These are phyloP conservation scores for Coemansia sp. DNA, from an alignment of 192 early-diverging fungal species.

Conservation along the genomic window DNA sequence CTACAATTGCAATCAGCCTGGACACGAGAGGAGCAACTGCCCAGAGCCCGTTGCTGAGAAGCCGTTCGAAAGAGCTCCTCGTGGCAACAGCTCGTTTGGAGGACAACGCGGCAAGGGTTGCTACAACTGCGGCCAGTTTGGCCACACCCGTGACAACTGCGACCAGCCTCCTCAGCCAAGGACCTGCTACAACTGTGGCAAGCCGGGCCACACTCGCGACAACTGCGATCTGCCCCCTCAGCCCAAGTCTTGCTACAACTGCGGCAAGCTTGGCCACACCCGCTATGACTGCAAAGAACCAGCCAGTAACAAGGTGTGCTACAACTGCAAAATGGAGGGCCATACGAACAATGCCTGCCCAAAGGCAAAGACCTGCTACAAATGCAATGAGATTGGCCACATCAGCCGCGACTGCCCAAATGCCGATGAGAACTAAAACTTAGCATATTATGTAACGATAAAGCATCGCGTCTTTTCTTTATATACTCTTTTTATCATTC, in stretches of 20 bases:
- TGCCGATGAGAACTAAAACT: neutral
- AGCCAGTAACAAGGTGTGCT: conserved; percentile 48
- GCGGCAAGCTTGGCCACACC: conserved; percentile 53
- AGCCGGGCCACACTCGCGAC: conserved; percentile 49
- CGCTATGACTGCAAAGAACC: conserved; percentile 29
- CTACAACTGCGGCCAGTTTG: conserved; percentile 56
- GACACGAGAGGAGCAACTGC: conserved; percentile 57
- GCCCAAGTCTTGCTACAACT: conserved; percentile 50
- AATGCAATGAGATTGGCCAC: conserved; percentile 49
- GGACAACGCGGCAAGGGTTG: conserved; percentile 19
- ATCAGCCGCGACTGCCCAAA: conserved; percentile 35
- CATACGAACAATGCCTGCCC: conserved; percentile 57
- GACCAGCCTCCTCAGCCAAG: conserved; percentile 23
- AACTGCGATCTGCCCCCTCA: conserved; percentile 46
- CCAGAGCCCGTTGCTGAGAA: conserved; percentile 18
- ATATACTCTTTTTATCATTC: neutral
- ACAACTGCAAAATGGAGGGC: conserved; percentile 55
- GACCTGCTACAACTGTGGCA: conserved; percentile 55
- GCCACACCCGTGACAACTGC: conserved; percentile 54
- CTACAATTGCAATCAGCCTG: conserved; percentile 55
- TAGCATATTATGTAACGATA: neutral
- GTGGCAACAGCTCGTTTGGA: conserved; percentile 11
- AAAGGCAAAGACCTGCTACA: conserved; percentile 35
- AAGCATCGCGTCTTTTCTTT: neutral
- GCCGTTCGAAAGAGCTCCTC: conserved; percentile 4